Evolutionary conservation across 345 rosid species (phyloP), one percentile per base, ranked within the genome.

Genomic region (Sisymbrium altissimum): DNA sequence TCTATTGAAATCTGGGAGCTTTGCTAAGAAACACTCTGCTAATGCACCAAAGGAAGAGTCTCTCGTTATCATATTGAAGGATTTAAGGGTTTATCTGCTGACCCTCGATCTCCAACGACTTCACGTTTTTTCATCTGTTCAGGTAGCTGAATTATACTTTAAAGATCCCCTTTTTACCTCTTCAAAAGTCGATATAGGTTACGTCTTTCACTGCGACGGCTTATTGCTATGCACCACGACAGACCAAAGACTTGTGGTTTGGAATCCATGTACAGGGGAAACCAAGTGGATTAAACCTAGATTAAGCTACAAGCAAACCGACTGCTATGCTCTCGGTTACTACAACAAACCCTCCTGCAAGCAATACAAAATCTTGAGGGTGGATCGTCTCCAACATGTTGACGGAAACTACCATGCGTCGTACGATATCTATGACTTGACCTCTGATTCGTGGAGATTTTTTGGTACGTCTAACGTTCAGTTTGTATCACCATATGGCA

Each of bases 251-350:
- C 49, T 61, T 3, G 49, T 61, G 7, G 66, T 61, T 61, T 61
- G 49, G 49, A 61, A 61, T 7, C 66, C 66, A 61, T 61, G 33
- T 48, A 13, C 32, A 3, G 35, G 49, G 11, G 66, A 61, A 60
- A 39, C 48, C 65, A 60, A 39, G 48, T 60, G 48, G 33, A 4
- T 61, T 2, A 4, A 61, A 40, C 49, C 49, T 1, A 23, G 35
- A 61, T 8, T 39, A 3, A 39, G 33, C 6, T 40, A 39, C 66
- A 39, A 21, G 48, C 1, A 4, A 21, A 6, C 45, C 2, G 49
- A 61, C 33, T 23, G 23, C 66, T 61, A 21, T 61, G 48, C 66
- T 21, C 49, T 61, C 17, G 48, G 65, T 60, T 61, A 12, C 66
- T 48, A 61, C 66, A 7, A 39, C 7, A 23, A 13, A 4, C 38